Base-by-base conservation (phyloP, 495 filamentous ascomycete species). In the Penicillium lividum region DNA sequence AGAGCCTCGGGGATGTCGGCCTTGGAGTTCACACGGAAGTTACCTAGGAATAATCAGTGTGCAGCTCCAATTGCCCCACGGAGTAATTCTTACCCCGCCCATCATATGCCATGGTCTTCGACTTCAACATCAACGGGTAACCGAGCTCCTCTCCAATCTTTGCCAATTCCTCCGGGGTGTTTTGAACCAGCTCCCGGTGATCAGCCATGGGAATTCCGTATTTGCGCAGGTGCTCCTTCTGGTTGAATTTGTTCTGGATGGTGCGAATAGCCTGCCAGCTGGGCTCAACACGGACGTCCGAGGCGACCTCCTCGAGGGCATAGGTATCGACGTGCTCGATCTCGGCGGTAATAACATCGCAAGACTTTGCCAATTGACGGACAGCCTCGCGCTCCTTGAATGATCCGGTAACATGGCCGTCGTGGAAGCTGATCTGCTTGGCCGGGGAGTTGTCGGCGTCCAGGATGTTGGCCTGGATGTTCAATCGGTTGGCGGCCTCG, bases 241-340 rank as follows among this genome's bases (percentile, higher is more conserved):
- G 94, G 68, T 84, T 77, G 72, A 84, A 98, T 75, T 98, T 98
- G 79, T 98, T 93, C 80, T 98, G 95, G 59, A 98, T 97, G 28
- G 86, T 87, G 22, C 91, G 86, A 55, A 98, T 85, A 8, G 94
- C 95, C 73, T 82, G 82, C 91, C 91, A 96, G 56, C 85, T 89
- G 18, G 94, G 94, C 67, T 96, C 89, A n/a, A 96, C 82, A 34
- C 74, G 73, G 40, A 79, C 74, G 53, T 82, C 70, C 43, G 89
- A 76, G 13, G 86, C 84, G 44, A 97, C 82, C 57, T 96, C 88
- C 70, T 97, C 90, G 31, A 98, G 80, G n/a, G 92, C 89, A 49
- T 91, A 77, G 44, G 93, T 96, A 64, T 98, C 86, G 54, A 98
- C 92, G 77, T 98, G 94, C 75, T 98, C 94, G 61, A 98, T 98